Evolutionary conservation across 306 rosid genomes (phyloP).

Genomic region (cucumber (Cucumis sativus)): DNA sequence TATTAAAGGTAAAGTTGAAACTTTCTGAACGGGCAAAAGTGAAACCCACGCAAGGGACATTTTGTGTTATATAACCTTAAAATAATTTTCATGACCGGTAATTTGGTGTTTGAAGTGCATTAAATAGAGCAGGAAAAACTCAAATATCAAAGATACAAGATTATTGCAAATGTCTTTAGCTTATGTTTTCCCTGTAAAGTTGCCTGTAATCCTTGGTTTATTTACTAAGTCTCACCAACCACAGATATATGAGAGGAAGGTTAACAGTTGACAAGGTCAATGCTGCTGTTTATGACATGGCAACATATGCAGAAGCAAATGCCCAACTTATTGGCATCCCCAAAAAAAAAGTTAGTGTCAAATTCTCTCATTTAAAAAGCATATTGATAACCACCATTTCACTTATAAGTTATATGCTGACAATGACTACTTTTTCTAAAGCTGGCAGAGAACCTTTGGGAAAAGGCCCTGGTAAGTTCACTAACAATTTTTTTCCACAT

Average conservation of each 20-base stretch:
- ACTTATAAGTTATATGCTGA: constrained; percentile 15
- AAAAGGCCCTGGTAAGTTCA: constrained; percentile 72
- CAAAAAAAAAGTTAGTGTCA: constrained; percentile 51
- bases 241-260: constrained; percentile 95
- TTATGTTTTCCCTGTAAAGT: background rate
- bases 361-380: constrained; percentile 11
- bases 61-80: background rate
- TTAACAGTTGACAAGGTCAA: constrained; percentile 85
- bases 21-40: background rate
- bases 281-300: constrained; percentile 76
- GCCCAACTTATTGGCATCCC: constrained; percentile 64
- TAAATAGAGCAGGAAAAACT: background rate
- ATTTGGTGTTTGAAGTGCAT: background rate
- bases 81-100: background rate
- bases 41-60: background rate
- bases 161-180: background rate
- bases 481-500: background rate
- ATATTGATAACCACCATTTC: background rate
- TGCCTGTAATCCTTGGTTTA: background rate
- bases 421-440: constrained; percentile 25
- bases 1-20: background rate
- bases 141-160: background rate
- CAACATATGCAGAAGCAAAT: constrained; percentile 71
- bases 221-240: background rate
- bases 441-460: constrained; percentile 76